Evolutionary conservation across 371 early-diverging fungal species (phyloP), one percentile per base, ranked within the genome.

Genomic region (Cokeromyces recurvatus): DNA sequence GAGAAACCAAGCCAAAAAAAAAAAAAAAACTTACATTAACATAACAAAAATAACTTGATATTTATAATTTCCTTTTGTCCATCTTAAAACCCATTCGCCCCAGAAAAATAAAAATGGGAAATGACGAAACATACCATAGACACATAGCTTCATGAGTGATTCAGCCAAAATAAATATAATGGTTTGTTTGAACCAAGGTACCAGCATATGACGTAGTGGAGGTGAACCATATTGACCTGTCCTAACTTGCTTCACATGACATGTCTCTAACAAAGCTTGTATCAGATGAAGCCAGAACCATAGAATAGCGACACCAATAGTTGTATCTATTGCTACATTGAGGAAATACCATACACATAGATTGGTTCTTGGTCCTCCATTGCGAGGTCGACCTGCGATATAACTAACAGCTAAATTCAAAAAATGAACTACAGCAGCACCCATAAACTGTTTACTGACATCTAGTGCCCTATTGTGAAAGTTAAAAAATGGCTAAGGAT

Each of bases 381-480:
- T 66, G 17, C 36, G 46, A 6, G 77, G 71, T 27, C 72, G 58
- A 3, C 75, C 75, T 2, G 74, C 72, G 24, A 78, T 56, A 45
- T 71, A 65, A 12, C 82, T 79, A n/a, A 77, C 66, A 16, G 67
- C 54, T 12, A 84, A 50, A 32, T 84, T 84, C 19, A 81, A 50
- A 11, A 74, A 67, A 46, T 84, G 85, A 31, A 84, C 71, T 19
- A 82, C 67, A 16, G 64, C 66, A 34, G 77, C 79, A 16, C 85
- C 85, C 4, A 74, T 51, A 45, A 77, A 75, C 43, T 84, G 85
- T 40, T 84, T 84, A 43, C 77, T 74, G 16, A 81, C 80, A 62
- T 84, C 85, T 38, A 76, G 71, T 38, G 76, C 59, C 85, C 85
- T 84, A 35, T 17, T 24, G 14, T 9, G 14, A 25, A 9, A 47